Conservation (phyloP, 2,329 filamentous ascomycete species). For the Aschersonia sp. region DNA sequence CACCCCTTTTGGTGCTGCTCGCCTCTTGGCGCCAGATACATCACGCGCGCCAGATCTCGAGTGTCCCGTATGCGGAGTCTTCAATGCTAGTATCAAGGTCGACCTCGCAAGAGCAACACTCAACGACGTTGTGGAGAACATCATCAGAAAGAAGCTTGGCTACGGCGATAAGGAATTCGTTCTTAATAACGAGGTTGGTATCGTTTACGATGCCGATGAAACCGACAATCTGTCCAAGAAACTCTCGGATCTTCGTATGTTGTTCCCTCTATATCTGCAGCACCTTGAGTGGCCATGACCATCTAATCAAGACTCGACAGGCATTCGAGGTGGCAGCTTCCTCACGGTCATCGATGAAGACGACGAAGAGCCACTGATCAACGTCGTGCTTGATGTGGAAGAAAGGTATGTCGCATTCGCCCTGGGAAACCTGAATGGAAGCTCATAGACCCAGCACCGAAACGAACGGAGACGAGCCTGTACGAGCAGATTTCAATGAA, state of each 20-base stretch:
- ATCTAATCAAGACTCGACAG: constrained; percentile 16
- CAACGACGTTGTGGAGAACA: constrained; percentile 60
- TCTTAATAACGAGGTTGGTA: constrained; percentile 56
- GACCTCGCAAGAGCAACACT: constrained; percentile 62
- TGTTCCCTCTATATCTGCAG: too few species aligned
- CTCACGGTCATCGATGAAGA: constrained; percentile 78
- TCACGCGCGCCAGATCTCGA: constrained; percentile 56
- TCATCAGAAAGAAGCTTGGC: constrained; percentile 55
- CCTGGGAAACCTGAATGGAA: not conserved
- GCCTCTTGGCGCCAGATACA: constrained; percentile 43
- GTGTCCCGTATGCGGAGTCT: constrained; percentile 72
- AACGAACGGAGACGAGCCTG: constrained; percentile 35
- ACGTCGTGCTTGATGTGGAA: constrained; percentile 60
- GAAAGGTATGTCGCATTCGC: constrained; percentile 34
- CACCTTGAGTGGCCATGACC: too few species aligned
- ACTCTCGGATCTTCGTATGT: constrained; percentile 56
- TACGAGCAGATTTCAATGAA: constrained; percentile 30
- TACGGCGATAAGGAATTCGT: constrained; percentile 70
- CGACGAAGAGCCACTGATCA: constrained; percentile 59
- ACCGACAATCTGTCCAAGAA: constrained; percentile 75
- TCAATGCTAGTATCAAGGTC: constrained; percentile 50
- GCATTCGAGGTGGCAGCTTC: constrained; percentile 59
- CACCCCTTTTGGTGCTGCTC: constrained; percentile 46
- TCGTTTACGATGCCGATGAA: constrained; percentile 84
- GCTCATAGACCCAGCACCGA: constrained; percentile 21